Evolutionary conservation across 495 filamentous ascomycete species (phyloP).

Genomic region (Jackrogersella multiformis): DNA sequence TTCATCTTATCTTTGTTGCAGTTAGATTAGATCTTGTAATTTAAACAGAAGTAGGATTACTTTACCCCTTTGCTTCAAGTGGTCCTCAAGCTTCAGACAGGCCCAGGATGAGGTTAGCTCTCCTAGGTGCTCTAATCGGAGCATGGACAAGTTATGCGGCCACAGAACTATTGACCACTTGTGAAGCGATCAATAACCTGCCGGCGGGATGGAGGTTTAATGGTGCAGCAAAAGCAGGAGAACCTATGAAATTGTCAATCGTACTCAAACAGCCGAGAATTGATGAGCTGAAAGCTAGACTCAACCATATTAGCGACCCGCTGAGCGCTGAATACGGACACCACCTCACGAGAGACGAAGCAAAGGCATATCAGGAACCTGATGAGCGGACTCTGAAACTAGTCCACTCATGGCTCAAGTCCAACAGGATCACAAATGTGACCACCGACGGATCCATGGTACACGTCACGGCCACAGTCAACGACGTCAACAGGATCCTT

Average conservation of each 20-base stretch:
- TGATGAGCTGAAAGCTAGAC: constrained; percentile 46
- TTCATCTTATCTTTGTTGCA: background rate
- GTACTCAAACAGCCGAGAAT: constrained; percentile 52
- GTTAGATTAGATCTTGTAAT: background rate
- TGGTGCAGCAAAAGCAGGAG: constrained; percentile 16
- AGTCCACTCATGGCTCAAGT: constrained; percentile 50
- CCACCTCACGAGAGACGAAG: constrained; percentile 47
- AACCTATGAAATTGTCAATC: constrained; percentile 40
- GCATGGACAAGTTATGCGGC: constrained; percentile 19
- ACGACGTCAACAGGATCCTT: constrained; percentile 48
- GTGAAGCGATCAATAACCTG: constrained; percentile 18
- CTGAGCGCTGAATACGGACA: constrained; percentile 38
- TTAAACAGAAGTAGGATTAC: background rate
- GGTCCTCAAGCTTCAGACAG: background rate
- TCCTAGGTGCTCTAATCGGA: constrained; percentile 11
- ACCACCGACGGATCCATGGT: constrained; percentile 46
- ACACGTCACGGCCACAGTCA: constrained; percentile 47
- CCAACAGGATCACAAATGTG: constrained; percentile 42
- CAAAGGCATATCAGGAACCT: constrained; percentile 44
- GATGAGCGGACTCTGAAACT: constrained; percentile 22
- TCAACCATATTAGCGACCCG: constrained; percentile 38
- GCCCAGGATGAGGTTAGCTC: constrained; percentile 13
- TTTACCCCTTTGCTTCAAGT: background rate
- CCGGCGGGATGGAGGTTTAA: constrained; percentile 31
- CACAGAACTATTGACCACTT: constrained; percentile 14